A percentile compares a stretch with the other conserved stretches of the same genome.
These are phyloP conservation scores for Cystobasidium sp. DNA, from an alignment of 1,284 basidiomycete genomes.

Conservation along the genomic window DNA sequence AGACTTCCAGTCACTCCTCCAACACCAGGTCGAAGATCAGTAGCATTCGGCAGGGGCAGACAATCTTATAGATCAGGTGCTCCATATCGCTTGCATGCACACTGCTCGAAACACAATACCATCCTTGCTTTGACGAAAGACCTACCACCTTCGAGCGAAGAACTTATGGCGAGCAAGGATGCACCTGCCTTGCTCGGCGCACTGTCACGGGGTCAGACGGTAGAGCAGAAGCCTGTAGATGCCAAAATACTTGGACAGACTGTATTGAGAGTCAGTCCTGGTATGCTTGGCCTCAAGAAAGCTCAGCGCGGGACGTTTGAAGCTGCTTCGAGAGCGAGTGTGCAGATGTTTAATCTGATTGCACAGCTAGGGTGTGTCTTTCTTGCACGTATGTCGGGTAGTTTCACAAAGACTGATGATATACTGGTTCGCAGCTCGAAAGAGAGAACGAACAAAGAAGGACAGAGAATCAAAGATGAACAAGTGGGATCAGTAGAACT, in stretches of 20 bases:
- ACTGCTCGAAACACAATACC: constrained; percentile 58
- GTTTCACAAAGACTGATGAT: neutral
- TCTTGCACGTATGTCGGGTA: neutral
- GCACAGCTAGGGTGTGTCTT: constrained; percentile 46
- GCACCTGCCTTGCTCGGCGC: neutral
- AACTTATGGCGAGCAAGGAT: neutral
- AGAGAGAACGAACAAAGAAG: constrained; percentile 49
- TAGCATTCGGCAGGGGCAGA: neutral
- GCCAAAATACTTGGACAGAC: constrained; percentile 45
- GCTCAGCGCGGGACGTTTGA: constrained; percentile 58
- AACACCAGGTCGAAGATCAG: neutral
- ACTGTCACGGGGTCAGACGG: neutral
- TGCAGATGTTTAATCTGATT: constrained; percentile 57
- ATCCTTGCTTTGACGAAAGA: constrained; percentile 56
- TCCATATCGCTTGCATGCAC: constrained; percentile 56
- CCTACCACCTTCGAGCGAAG: neutral
- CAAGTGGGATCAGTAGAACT: constrained; percentile 55
- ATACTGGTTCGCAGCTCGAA: constrained; percentile 37
- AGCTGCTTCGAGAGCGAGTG: constrained; percentile 57
- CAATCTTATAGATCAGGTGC: neutral
- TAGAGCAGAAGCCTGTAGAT: constrained; percentile 48
- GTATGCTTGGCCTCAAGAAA: constrained; percentile 57
- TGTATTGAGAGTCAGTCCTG: constrained; percentile 50
- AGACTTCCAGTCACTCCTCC: neutral
- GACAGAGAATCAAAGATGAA: constrained; percentile 18